Conservation (phyloP, 2,329 filamentous ascomycete species). For the Hortaea werneckii region DNA sequence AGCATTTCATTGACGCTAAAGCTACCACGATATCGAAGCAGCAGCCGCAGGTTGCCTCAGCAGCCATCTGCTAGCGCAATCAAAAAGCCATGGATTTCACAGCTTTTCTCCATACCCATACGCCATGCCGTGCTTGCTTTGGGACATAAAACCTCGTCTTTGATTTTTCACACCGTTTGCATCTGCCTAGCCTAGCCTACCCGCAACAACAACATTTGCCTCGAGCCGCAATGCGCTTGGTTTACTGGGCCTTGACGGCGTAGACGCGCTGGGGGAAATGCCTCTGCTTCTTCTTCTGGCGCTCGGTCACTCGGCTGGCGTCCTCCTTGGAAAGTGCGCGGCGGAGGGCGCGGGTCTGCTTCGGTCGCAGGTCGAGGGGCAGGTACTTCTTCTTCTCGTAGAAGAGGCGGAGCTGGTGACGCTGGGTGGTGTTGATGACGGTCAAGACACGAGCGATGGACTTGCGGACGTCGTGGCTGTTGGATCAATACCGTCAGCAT, state of each 20-base stretch:
- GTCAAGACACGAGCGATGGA: constrained; percentile 98
- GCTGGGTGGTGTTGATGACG: constrained; percentile 99
- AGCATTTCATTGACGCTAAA: background rate
- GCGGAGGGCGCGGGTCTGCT: constrained; percentile 97
- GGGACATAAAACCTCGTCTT: too few relatives aligned
- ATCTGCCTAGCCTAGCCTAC: background rate
- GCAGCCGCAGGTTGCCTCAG: background rate
- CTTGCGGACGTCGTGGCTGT: constrained; percentile 96
- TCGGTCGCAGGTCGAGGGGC: constrained; percentile 94
- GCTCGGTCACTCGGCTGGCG: constrained; percentile 72
- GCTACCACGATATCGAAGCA: background rate
- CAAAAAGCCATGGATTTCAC: too few relatives aligned
- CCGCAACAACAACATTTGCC: background rate
- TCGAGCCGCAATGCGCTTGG: background rate
- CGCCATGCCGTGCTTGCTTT: too few relatives aligned
- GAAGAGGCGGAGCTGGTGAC: constrained; percentile 94
- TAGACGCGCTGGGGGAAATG: constrained; percentile 99
- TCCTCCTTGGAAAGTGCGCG: constrained; percentile 90
- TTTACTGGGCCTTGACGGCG: constrained; percentile 69
- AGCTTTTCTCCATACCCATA: too few relatives aligned
- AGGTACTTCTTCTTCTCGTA: constrained; percentile 99
- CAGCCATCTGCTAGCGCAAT: background rate
- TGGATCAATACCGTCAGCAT: constrained; percentile 25
- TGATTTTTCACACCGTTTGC: background rate
- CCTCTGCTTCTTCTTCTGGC: constrained; percentile 88